Percentiles rank a stretch among this genome's conserved stretches.
phyloP scores from a whole-genome alignment of 202 grass and related monocot genomes.

The Alloteropsis angusta region DNA sequence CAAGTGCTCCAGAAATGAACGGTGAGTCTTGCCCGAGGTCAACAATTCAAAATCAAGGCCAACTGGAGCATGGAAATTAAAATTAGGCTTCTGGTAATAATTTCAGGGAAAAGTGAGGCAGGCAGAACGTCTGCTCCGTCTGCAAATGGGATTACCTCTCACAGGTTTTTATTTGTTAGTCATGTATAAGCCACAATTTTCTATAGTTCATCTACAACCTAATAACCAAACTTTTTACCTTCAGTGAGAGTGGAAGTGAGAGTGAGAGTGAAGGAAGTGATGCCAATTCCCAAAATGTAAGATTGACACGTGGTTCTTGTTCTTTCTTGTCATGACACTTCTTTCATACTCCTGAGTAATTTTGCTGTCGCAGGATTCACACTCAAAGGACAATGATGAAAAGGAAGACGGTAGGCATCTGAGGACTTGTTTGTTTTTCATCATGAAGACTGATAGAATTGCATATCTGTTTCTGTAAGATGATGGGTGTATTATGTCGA shows the following conservation, averaged over 20 bases:
- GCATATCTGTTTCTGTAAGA: slow-evolving; percentile 29
- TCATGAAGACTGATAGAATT: slow-evolving; percentile 7
- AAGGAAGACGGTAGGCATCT: slow-evolving; percentile 61
- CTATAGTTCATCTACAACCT: background rate
- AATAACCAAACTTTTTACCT: slow-evolving; percentile 20
- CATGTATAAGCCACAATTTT: slow-evolving; percentile 2
- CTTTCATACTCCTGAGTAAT: background rate
- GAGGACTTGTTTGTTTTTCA: slow-evolving; percentile 9
- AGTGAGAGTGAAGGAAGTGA: slow-evolving; percentile 93
- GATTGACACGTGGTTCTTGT: background rate
- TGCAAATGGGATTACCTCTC: slow-evolving; percentile 56
- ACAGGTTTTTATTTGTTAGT: slow-evolving; percentile 53
- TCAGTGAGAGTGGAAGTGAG: slow-evolving; percentile 77
- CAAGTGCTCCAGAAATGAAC: slow-evolving; percentile 55
- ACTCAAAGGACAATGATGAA: slow-evolving; percentile 68
- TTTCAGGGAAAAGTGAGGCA: slow-evolving; percentile 62
- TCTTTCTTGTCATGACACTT: background rate
- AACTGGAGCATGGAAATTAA: slow-evolving; percentile 25
- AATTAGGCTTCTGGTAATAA: slow-evolving; percentile 55
- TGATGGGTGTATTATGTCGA: slow-evolving; percentile 11
- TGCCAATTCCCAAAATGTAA: slow-evolving; percentile 88
- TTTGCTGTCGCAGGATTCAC: slow-evolving; percentile 52
- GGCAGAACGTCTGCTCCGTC: slow-evolving; percentile 70
- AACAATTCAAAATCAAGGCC: slow-evolving; percentile 10
- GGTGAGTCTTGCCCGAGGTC: slow-evolving; percentile 40